phyloP scores from a whole-genome alignment of 163 green algal species.

The Chlamydomonas reinhardtii region DNA sequence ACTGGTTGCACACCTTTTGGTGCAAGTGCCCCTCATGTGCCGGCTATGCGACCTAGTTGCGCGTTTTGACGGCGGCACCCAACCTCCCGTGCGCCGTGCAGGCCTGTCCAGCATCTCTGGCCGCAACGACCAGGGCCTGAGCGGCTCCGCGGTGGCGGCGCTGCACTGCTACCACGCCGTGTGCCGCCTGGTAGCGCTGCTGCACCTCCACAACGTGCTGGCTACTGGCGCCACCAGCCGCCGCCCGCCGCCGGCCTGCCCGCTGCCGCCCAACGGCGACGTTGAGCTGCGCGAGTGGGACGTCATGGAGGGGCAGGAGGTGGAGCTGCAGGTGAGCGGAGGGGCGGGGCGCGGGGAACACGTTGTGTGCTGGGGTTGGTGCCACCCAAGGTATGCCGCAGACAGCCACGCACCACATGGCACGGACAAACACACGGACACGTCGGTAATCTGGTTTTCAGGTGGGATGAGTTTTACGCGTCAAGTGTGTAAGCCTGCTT shows the following conservation, averaged over 20 bases:
- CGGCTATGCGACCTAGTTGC: too few relatives aligned
- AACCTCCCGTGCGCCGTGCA: not conserved
- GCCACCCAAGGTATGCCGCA: too few relatives aligned
- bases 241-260: constrained; percentile 26
- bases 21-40: too few relatives aligned
- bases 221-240: constrained; percentile 7
- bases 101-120: not conserved
- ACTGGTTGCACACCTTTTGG: too few relatives aligned
- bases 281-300: constrained; percentile 58
- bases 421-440: too few relatives aligned
- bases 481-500: too few relatives aligned
- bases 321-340: constrained; percentile 42
- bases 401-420: too few relatives aligned
- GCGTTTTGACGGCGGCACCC: too few relatives aligned
- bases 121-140: constrained; percentile 53
- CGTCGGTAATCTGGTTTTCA: too few relatives aligned
- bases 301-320: constrained; percentile 56
- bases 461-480: too few relatives aligned
- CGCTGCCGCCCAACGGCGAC: constrained; percentile 19
- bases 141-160: constrained; percentile 61
- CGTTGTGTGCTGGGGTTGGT: too few relatives aligned
- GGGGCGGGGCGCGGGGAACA: not conserved
- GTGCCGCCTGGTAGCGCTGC: constrained; percentile 73
- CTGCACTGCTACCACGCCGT: constrained; percentile 70
- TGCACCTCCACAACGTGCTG: constrained; percentile 71